Evolutionary conservation across 2,329 filamentous ascomycete genomes (phyloP).

Genomic region (Cladorrhinum sp.): DNA sequence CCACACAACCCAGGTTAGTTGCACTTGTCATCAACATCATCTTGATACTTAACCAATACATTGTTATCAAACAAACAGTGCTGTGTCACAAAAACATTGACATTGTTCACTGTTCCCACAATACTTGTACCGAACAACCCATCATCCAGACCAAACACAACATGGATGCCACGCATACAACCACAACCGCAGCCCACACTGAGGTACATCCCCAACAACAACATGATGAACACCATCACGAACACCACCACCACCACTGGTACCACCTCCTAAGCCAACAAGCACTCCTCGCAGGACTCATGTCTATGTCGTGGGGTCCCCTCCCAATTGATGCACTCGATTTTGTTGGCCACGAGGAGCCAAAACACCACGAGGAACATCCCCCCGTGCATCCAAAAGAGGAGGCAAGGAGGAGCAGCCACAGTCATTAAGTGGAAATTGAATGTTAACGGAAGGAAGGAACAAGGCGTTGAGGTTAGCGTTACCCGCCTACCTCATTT

Average conservation of each 20-base stretch:
- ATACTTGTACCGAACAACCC: not conserved
- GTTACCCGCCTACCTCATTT: not conserved
- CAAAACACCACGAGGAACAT: not conserved
- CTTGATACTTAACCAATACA: not conserved
- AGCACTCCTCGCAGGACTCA: conserved; percentile 4
- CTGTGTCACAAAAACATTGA: too few species aligned
- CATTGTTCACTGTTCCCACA: too few species aligned
- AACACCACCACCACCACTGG: conserved; percentile 1
- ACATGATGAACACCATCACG: not conserved
- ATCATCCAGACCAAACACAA: not conserved
- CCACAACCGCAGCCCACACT: not conserved
- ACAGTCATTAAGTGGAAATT: not conserved
- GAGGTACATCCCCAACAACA: not conserved
- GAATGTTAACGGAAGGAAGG: not conserved
- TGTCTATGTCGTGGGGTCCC: conserved; percentile 6
- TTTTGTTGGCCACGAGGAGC: not conserved
- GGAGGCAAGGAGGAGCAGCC: not conserved
- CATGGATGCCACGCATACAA: not conserved
- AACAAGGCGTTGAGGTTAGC: not conserved
- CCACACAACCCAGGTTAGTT: not conserved
- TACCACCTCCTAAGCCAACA: conserved; percentile 7
- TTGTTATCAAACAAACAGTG: not conserved
- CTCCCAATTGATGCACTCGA: conserved; percentile 3
- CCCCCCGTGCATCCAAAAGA: not conserved
- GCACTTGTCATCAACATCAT: not conserved